Evolutionary conservation across 2,329 filamentous ascomycete genomes (phyloP).

Genomic region (Aspergillus brunneoviolaceus): DNA sequence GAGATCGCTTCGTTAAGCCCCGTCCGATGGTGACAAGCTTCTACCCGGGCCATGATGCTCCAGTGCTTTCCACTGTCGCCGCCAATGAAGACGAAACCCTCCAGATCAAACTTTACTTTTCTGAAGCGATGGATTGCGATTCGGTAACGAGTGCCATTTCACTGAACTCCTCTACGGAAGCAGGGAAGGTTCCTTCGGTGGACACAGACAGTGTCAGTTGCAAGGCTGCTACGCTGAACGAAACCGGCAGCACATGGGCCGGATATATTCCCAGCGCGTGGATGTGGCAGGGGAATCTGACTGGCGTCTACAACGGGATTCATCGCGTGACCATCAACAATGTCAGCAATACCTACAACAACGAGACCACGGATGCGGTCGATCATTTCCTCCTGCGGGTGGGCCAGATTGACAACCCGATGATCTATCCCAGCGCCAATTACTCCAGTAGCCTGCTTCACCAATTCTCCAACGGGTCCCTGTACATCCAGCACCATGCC

Average conservation of each 20-base stretch:
- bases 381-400: constrained; percentile 59
- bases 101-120: constrained; percentile 57
- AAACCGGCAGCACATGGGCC: constrained; percentile 32
- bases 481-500: constrained; percentile 57
- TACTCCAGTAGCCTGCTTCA: constrained; percentile 56
- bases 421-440: constrained; percentile 59
- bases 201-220: constrained; percentile 49
- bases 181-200: constrained; percentile 43
- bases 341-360: constrained; percentile 45
- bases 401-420: constrained; percentile 56
- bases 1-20: constrained; percentile 50
- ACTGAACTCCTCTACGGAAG: constrained; percentile 54
- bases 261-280: constrained; percentile 56
- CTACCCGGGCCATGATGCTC: constrained; percentile 59
- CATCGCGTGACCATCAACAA: constrained; percentile 59
- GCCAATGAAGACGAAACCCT: constrained; percentile 44
- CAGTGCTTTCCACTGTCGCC: constrained; percentile 49
- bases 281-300: constrained; percentile 53
- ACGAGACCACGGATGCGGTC: constrained; percentile 52
- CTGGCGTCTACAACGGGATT: constrained; percentile 59
- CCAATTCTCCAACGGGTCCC: constrained; percentile 39
- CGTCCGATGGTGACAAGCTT: constrained; percentile 60
- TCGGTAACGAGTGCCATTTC: constrained; percentile 50
- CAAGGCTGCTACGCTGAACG: constrained; percentile 34
- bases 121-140: constrained; percentile 59